These are phyloP conservation scores for Setaria viridis DNA, from an alignment of 202 grass and related monocot species.

Conservation along the genomic window DNA sequence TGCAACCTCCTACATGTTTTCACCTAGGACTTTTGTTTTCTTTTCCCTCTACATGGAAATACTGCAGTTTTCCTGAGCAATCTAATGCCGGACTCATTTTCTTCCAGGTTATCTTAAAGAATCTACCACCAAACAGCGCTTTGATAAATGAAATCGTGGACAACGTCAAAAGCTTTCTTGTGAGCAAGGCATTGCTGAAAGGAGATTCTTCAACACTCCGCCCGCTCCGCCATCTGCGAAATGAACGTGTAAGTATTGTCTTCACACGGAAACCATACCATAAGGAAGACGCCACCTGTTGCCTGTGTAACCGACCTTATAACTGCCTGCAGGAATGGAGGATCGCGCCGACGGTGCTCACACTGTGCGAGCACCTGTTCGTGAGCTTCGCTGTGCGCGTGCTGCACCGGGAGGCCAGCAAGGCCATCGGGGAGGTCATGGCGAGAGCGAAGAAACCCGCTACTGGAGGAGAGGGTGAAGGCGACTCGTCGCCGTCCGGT, in stretches of 20 bases:
- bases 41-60: not conserved
- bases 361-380: slow-evolving; percentile 84
- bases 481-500: not conserved
- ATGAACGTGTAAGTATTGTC: slow-evolving; percentile 61
- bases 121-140: slow-evolving; percentile 77
- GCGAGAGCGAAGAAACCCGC: slow-evolving; percentile 39
- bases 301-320: not conserved
- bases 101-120: slow-evolving; percentile 77
- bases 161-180: slow-evolving; percentile 76
- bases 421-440: slow-evolving; percentile 44
- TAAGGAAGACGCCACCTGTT: not conserved
- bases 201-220: slow-evolving; percentile 59
- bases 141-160: slow-evolving; percentile 84
- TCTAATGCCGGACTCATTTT: not conserved
- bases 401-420: slow-evolving; percentile 66
- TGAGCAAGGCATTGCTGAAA: slow-evolving; percentile 82
- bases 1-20: not conserved
- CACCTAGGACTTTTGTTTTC: slow-evolving; percentile 21
- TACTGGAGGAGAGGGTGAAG: slow-evolving; percentile 19
- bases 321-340: slow-evolving; percentile 72
- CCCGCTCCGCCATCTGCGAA: slow-evolving; percentile 67
- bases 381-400: slow-evolving; percentile 76
- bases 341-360: slow-evolving; percentile 74
- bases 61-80: not conserved
- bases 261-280: not conserved